Conservation (phyloP, 2,329 filamentous ascomycete species). For the Mollisia scopiformis region DNA sequence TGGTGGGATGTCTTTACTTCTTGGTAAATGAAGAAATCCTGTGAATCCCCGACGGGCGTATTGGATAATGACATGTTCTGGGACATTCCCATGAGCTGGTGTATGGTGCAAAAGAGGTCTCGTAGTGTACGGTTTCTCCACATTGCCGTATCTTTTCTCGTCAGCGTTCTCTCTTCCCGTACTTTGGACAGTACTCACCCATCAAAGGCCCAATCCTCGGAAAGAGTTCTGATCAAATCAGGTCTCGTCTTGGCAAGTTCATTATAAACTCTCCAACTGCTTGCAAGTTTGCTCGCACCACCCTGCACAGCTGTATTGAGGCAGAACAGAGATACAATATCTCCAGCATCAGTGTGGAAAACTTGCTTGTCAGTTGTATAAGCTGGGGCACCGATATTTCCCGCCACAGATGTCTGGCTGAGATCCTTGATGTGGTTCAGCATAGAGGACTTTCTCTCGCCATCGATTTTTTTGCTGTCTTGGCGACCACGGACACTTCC, state of each 20-base stretch:
- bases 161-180: neutral
- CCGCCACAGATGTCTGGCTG: constrained; percentile 38
- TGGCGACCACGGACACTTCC: constrained; percentile 44
- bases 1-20: constrained; percentile 57
- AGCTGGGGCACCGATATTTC: constrained; percentile 57
- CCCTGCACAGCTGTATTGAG: constrained; percentile 50
- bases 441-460: constrained; percentile 53
- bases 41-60: constrained; percentile 63
- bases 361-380: constrained; percentile 64
- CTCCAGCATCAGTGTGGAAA: constrained; percentile 59
- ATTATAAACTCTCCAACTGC: constrained; percentile 57
- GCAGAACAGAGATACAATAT: constrained; percentile 54
- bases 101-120: constrained; percentile 61
- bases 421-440: constrained; percentile 67
- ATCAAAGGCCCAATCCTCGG: constrained; percentile 51
- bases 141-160: constrained; percentile 51
- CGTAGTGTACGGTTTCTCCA: constrained; percentile 46
- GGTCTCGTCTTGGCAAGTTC: constrained; percentile 53
- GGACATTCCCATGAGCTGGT: constrained; percentile 45
- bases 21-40: constrained; percentile 57
- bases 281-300: constrained; percentile 55
- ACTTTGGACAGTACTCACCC: constrained; percentile 12
- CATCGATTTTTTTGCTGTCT: constrained; percentile 44
- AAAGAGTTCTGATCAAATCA: constrained; percentile 54
- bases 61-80: constrained; percentile 60